Base-by-base conservation (phyloP, 192 early-diverging fungal genomes). In the Umbelopsis sp. region DNA sequence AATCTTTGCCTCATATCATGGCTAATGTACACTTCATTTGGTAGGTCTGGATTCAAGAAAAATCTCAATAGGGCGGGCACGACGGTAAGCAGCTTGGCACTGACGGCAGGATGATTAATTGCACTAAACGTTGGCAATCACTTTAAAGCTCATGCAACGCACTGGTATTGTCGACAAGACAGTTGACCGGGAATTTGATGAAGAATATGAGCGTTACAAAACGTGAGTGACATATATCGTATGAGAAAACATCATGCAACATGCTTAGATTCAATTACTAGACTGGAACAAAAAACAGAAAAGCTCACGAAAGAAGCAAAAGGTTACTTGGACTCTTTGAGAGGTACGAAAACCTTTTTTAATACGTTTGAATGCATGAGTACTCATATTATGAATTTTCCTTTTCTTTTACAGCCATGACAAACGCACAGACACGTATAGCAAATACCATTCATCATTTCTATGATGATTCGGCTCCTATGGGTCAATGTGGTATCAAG, bases 221-320 rank as follows among this genome's bases (percentile, higher is more conserved):
- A 76, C 69, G 78, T 72, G 76, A 67, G 67, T 66, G 9, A 25
- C 35, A 68, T 3, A 20, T 10, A 3, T 13, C 27, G 41, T 22
- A 21, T 52, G 13, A 65, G 12, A 5, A n/a, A 9, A 45, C 16
- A 49, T 1, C 21, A 30, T 18, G 16, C 23, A 21, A 15, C 23
- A 22, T 41, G 41, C 10, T 46, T 44, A 37, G 61, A 41, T 49
- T 41, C 10, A 10, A n/a, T 46, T 51, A 46, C 25, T 66, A 95
- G 93, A 47, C 85, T 96, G 35, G 94, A 99, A 79, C 71, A 77
- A 33, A 95, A 95, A 53, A 84, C 90, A 0, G 91, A 95, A 72
- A 90, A 86, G 44, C 81, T 98, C 2, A 87, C 95, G 72, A 93
- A 92, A 70, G 95, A 99, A 76, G 88, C 97, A 12, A 97, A 96